Evolutionary conservation across 2,329 filamentous ascomycete genomes (phyloP).

Genomic region (Colletotrichum scovillei): DNA sequence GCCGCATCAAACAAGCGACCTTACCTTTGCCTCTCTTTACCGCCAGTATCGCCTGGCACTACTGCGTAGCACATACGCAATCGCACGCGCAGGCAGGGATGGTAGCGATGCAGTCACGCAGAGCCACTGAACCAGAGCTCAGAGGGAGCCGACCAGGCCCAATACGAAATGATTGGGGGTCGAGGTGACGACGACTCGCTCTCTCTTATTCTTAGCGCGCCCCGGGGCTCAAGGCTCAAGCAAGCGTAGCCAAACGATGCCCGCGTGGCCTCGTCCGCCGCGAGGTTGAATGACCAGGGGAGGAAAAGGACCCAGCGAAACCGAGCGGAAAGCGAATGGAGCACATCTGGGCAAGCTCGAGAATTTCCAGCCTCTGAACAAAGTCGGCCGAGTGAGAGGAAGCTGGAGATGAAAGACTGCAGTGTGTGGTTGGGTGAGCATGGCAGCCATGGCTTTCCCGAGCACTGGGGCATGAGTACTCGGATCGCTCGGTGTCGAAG

Average conservation of each 20-base stretch:
- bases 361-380: neutral
- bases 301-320: neutral
- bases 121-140: neutral
- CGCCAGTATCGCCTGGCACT: constrained; percentile 4
- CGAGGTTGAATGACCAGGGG: neutral
- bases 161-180: constrained; percentile 22
- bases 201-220: constrained; percentile 23
- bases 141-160: constrained; percentile 13
- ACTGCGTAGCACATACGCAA: neutral
- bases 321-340: constrained; percentile 7
- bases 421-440: neutral
- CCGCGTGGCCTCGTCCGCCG: constrained; percentile 18
- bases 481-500: constrained; percentile 2
- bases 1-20: constrained; percentile 10
- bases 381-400: neutral
- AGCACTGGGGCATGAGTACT: neutral
- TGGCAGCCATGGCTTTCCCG: neutral
- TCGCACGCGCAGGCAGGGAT: neutral
- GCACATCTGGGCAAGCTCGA: neutral
- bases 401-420: neutral
- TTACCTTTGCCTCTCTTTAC: constrained; percentile 1
- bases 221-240: neutral
- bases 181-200: constrained; percentile 24
- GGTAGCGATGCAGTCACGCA: neutral
- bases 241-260: constrained; percentile 7